These are phyloP conservation scores for Aschersonia sp. DNA, from an alignment of 2,329 filamentous ascomycete genomes.

Conservation along the genomic window DNA sequence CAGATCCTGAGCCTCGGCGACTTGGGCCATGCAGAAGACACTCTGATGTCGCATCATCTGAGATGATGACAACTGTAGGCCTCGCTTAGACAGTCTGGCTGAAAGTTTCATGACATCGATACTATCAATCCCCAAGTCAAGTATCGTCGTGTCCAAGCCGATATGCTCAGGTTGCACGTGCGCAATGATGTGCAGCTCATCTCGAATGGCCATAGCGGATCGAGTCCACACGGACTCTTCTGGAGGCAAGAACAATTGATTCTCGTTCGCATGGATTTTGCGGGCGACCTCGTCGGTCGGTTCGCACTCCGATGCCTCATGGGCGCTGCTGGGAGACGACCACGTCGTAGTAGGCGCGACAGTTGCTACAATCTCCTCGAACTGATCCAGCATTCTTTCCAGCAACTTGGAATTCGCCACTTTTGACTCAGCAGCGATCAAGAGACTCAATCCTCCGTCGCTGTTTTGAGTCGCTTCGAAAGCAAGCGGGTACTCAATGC, in stretches of 20 bases:
- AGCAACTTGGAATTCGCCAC: slow-evolving; percentile 18
- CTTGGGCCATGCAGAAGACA: slow-evolving; percentile 29
- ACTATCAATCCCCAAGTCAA: slow-evolving; percentile 79
- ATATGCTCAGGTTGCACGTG: slow-evolving; percentile 36
- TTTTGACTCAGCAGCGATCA: slow-evolving; percentile 41
- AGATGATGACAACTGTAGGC: slow-evolving; percentile 53
- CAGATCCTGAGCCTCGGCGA: background rate
- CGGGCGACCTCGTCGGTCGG: too few relatives aligned
- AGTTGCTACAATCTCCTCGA: slow-evolving; percentile 14
- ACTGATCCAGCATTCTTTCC: slow-evolving; percentile 21
- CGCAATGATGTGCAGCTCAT: slow-evolving; percentile 50
- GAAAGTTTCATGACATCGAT: slow-evolving; percentile 83
- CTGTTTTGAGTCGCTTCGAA: slow-evolving; percentile 51
- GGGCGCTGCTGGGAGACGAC: too few relatives aligned
- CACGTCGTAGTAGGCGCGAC: slow-evolving; percentile 4
- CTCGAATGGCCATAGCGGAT: slow-evolving; percentile 36
- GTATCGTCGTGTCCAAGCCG: slow-evolving; percentile 46
- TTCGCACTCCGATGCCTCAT: too few relatives aligned
- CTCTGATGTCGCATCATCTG: slow-evolving; percentile 61
- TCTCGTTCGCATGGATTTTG: too few relatives aligned
- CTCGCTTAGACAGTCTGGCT: slow-evolving; percentile 48
- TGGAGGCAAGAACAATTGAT: too few relatives aligned
- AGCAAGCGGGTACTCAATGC: slow-evolving; percentile 61
- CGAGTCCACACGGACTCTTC: slow-evolving; percentile 5
- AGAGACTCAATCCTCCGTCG: slow-evolving; percentile 34